These are phyloP conservation scores for Curvularia sp. DNA, from an alignment of 2,329 filamentous ascomycete species.

Conservation along the genomic window DNA sequence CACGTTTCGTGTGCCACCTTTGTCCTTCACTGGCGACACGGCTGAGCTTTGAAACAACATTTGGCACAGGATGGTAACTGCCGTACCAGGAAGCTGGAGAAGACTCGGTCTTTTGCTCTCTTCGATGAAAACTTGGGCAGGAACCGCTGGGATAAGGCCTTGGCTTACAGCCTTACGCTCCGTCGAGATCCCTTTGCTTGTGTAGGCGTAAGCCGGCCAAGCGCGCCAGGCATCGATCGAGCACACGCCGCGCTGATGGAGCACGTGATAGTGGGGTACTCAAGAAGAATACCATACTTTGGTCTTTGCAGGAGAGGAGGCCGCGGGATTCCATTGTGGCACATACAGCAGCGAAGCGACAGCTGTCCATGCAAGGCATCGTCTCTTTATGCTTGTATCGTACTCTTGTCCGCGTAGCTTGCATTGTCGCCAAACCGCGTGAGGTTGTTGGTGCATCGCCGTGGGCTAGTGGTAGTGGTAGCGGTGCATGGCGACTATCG, in stretches of 20 bases:
- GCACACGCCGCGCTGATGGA: not conserved
- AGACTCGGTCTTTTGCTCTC: not conserved
- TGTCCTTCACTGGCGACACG: constrained; percentile 8
- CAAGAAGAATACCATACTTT: not conserved
- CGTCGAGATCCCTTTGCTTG: not conserved
- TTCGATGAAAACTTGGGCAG: not conserved
- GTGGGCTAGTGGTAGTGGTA: constrained; percentile 29
- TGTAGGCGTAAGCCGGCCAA: not conserved
- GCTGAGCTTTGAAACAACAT: constrained; percentile 22
- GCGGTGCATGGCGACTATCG: constrained; percentile 30
- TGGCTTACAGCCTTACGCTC: not conserved
- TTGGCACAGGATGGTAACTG: constrained; percentile 9
- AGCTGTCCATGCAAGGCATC: constrained; percentile 17
- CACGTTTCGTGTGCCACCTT: constrained; percentile 24
- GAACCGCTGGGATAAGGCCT: not conserved
- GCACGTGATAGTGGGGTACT: constrained; percentile 13
- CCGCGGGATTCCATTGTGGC: constrained; percentile 1
- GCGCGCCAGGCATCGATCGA: not conserved
- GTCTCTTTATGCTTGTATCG: constrained; percentile 3
- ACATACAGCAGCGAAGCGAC: constrained; percentile 11
- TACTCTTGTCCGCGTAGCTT: constrained; percentile 21
- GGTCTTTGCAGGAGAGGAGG: constrained; percentile 5
- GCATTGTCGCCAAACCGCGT: constrained; percentile 26
- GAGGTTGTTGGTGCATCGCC: constrained; percentile 29
- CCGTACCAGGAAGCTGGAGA: not conserved